Evolutionary conservation across 345 rosid species (phyloP).

Genomic region (Anastatica hierochuntica): DNA sequence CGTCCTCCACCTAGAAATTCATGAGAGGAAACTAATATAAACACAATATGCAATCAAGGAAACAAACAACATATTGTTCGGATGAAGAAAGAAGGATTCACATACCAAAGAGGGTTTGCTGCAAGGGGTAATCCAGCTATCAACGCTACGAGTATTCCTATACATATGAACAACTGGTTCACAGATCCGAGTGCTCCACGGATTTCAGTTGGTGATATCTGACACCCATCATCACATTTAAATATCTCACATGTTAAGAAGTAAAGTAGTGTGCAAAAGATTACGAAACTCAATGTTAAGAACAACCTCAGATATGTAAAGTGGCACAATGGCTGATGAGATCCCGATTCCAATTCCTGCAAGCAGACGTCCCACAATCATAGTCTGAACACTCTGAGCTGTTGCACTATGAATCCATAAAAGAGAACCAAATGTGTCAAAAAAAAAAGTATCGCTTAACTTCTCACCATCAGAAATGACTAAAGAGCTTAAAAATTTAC

Average conservation of each 20-base stretch:
- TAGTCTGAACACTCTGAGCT: slow-evolving; percentile 78
- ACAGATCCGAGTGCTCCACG: slow-evolving; percentile 96
- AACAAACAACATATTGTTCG: neutral
- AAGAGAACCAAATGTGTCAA: slow-evolving; percentile 12
- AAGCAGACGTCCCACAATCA: slow-evolving; percentile 92
- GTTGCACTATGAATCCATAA: slow-evolving; percentile 57
- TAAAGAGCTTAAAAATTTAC: slow-evolving; percentile 26
- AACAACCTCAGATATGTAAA: slow-evolving; percentile 95
- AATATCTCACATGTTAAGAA: neutral
- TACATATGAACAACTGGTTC: slow-evolving; percentile 91
- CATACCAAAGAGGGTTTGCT: slow-evolving; percentile 77
- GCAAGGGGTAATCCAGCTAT: slow-evolving; percentile 96
- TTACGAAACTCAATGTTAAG: neutral
- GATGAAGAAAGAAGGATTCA: neutral
- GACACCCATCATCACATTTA: slow-evolving; percentile 8
- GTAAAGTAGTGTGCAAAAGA: neutral
- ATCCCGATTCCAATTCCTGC: slow-evolving; percentile 98
- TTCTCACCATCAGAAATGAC: neutral
- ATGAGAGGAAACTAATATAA: neutral
- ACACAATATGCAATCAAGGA: neutral
- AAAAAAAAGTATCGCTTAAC: neutral
- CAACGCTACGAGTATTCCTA: slow-evolving; percentile 91
- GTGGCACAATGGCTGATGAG: slow-evolving; percentile 92
- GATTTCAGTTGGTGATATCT: slow-evolving; percentile 98
- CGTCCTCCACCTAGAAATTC: slow-evolving; percentile 82